Conservation (phyloP, 192 early-diverging fungal species). For the Backusella australiensis region DNA sequence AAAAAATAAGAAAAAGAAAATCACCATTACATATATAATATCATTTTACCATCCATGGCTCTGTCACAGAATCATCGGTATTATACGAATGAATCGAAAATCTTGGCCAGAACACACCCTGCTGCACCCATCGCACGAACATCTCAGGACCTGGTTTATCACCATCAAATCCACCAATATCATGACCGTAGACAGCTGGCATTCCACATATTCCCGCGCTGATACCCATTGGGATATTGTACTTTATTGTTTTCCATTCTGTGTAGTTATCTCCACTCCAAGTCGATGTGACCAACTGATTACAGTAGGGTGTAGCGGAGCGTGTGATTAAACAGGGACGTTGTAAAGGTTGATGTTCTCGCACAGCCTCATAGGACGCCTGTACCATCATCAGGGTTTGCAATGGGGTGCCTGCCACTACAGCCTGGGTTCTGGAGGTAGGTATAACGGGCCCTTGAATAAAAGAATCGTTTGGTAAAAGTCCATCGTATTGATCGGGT, state of each 20-base stretch:
- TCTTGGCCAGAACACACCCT: constrained; percentile 53
- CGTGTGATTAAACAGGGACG: constrained; percentile 58
- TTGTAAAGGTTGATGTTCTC: constrained; percentile 26
- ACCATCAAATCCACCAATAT: constrained; percentile 61
- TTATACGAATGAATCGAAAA: constrained; percentile 68
- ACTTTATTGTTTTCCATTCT: constrained; percentile 57
- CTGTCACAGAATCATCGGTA: constrained; percentile 50
- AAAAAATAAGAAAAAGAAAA: neutral
- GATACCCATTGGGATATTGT: constrained; percentile 62
- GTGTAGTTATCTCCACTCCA: constrained; percentile 63
- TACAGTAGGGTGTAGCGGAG: constrained; percentile 43
- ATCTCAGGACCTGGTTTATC: constrained; percentile 50
- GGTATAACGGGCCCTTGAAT: neutral
- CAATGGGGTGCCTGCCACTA: constrained; percentile 42
- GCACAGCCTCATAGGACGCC: constrained; percentile 55
- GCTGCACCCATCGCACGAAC: constrained; percentile 63
- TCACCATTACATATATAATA: neutral
- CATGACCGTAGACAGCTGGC: constrained; percentile 56
- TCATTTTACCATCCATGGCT: constrained; percentile 58
- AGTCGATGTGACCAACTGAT: constrained; percentile 46
- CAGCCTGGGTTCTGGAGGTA: neutral
- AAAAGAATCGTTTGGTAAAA: neutral
- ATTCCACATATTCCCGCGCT: constrained; percentile 43
- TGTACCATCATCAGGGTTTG: constrained; percentile 58
- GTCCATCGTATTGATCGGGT: neutral